These are phyloP conservation scores for Debaryomyces castellii DNA, from an alignment of 805 yeast genomes.

Conservation along the genomic window DNA sequence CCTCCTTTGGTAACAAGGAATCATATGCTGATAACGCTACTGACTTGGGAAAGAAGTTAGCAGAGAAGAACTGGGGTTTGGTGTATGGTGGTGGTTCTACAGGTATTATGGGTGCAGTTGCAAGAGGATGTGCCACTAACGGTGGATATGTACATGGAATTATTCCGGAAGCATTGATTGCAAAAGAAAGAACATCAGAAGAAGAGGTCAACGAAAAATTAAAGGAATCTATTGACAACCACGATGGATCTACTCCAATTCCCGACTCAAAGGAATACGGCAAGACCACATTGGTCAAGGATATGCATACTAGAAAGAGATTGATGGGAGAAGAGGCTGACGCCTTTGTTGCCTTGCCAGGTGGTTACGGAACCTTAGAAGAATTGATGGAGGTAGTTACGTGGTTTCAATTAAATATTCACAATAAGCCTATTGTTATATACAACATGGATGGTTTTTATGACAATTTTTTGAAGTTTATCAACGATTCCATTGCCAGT, in stretches of 20 bases:
- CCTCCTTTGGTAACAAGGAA: slow-evolving; percentile 64
- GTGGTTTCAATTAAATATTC: slow-evolving; percentile 89
- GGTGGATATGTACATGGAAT: slow-evolving; percentile 79
- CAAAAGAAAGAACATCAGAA: slow-evolving; percentile 61
- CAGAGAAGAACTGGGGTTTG: slow-evolving; percentile 63
- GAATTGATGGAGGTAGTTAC: slow-evolving; percentile 88
- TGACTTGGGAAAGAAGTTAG: slow-evolving; percentile 59
- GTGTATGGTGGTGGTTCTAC: slow-evolving; percentile 92
- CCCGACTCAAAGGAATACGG: slow-evolving; percentile 65
- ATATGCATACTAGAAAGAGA: slow-evolving; percentile 87
- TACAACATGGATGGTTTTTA: slow-evolving; percentile 80
- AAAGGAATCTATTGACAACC: slow-evolving; percentile 55
- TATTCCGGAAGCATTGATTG: slow-evolving; percentile 80
- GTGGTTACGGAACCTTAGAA: slow-evolving; percentile 89
- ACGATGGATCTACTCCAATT: slow-evolving; percentile 64
- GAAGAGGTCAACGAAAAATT: slow-evolving; percentile 47
- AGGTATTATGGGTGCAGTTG: slow-evolving; percentile 78
- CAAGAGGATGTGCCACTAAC: slow-evolving; percentile 55
- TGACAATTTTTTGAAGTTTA: slow-evolving; percentile 64
- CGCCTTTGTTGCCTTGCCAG: slow-evolving; percentile 87
- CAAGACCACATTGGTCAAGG: slow-evolving; percentile 74
- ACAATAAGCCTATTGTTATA: slow-evolving; percentile 74
- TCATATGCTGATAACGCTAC: slow-evolving; percentile 52
- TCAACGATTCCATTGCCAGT: slow-evolving; percentile 54
- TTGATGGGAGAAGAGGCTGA: slow-evolving; percentile 85